Evolutionary conservation across 106 monocot genomes (phyloP), one percentile per base, ranked within the genome.

Genomic region (Platanthera zijinensis): DNA sequence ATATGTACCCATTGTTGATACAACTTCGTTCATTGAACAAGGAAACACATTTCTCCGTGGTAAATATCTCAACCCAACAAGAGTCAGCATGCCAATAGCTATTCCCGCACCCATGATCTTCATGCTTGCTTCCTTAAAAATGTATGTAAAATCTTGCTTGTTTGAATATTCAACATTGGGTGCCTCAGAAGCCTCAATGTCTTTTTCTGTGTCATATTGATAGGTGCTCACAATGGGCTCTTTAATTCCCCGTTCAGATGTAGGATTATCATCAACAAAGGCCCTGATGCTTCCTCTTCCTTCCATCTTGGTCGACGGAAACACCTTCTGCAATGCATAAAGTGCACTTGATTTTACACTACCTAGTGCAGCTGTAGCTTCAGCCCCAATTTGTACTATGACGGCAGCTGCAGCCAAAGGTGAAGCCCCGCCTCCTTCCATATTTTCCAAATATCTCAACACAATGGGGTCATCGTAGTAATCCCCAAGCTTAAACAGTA

Each of bases 381-480:
- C 84, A 12, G 91, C 84, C 74, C 95, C 89, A 79, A 95, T 85
- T 89, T 82, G 87, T 15, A 80, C 91, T 54, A 94, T 94, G 57
- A 91, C 89, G 78, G 96, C 90, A 57, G 94, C 94, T 64, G 91
- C 89, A 79, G 94, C 91, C 77, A 97, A 84, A 81, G 89, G 94
- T 50, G 97, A 89, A 46, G 71, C 76, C 15, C 85, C 85, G 61
- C 83, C 86, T 30, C 87, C 91, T 62, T 89, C 91, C 50, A 93
- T 78, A 56, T 80, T 88, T 80, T 97, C 94, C 15, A 97, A 79
- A 83, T 91, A 92, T 56, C 78, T 81, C 57, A 97, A 80, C 68
- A 97, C 97, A 82, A 52, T 80, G 4, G 87, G 91, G 71, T 97
- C 89, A 83, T 97, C 94, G 79, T 90, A 94, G 69, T 97, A 97